Evolutionary conservation across 176 grass and related monocot genomes (phyloP), one percentile per base, ranked within the genome.

Genomic region (Melocanna baccifera): DNA sequence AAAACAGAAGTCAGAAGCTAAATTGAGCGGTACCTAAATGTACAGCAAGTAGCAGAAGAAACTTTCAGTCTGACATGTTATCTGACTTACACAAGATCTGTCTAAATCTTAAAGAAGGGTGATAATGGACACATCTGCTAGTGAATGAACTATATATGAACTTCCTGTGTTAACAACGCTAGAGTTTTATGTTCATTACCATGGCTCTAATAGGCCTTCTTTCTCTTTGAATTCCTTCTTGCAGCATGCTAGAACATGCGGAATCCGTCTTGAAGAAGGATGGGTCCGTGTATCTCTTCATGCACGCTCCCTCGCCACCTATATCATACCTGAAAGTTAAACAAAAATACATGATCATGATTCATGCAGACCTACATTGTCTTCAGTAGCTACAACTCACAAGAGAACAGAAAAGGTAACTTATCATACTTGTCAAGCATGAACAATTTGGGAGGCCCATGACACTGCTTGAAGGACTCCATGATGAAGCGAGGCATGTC

Each of bases 241-340:
- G 76, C 37, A 83, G 67, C 62, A 84, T 36, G 59, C 58, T 76
- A 56, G 91, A 90, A 62, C 87, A 83, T 22, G 89, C 67, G 0
- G 87, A 92, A 64, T 89, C 77, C 12, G 80, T 80, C 76, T 67
- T 99, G 62, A 86, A 99, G 80, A 87, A 84, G 18, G 91, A 92
- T 1, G 91, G 91, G 78, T 99, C 87, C 3, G 91, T 83, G 74
- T 96, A 95, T 89, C 96, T 92, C 88, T 96, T 99, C 84, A 99
- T 82, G 69, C 96, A 99, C 18, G 91, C 86, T 87, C 96, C 93
- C 65, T 80, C 81, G 6, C 96, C 96, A 4, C 88, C 83, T 7
- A 88, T 87, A 76, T 99, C 96, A 82, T 94, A 99, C 86, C 96
- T 99, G 85, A 22, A 74, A 55, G 23, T 79, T 14, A 62, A 89